Evolutionary conservation across 2,329 filamentous ascomycete genomes (phyloP), one percentile per base, ranked within the genome.

Genomic region (Incumbomyces lentus): DNA sequence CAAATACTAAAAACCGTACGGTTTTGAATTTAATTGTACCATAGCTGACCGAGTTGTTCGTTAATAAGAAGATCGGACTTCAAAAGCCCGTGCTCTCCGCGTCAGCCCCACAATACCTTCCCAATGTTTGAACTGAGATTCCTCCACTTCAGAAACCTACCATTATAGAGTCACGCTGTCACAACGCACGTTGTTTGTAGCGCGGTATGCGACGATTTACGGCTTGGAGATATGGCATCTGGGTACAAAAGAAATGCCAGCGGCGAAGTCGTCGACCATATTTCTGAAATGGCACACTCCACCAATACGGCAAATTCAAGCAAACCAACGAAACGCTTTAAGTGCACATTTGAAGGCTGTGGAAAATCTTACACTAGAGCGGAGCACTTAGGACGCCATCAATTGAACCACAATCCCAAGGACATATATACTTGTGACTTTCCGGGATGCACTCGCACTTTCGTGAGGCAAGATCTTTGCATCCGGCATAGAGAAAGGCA

Each of bases 311-410:
- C 42, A 26, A 45, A 38, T 31, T 45, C 42, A 10, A 45, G 42
- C 22, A 45, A 45, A 18, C 42, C 42, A n/a, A 38, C 42, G n/a
- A 33, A 34, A 31, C 33, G 42, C 6, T 90, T 88, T 53, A 82
- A 85, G 59, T 98, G 92, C 62, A 82, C 83, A 4, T 79, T 87
- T 49, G 82, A 86, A 54, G 86, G 84, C 33, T 98, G 92, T 59
- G 88, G 87, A 34, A 98, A 95, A 72, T 92, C 84, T 62, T 98
- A 98, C 64, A 95, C 90, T 19, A 79, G 92, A 62, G 90, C 92
- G 7, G 92, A 96, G 67, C 92, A 98, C 70, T 72, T 98, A 70
- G 95, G 95, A 68, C 81, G 92, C 37, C 90, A 96, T 67, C 89
- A 96, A 68, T 69, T 96, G 56, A 98, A 98, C 63, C 92, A 96